These are phyloP conservation scores for Wickerhamomyces kurtzmanii DNA, from an alignment of 805 yeast genomes.

Conservation along the genomic window DNA sequence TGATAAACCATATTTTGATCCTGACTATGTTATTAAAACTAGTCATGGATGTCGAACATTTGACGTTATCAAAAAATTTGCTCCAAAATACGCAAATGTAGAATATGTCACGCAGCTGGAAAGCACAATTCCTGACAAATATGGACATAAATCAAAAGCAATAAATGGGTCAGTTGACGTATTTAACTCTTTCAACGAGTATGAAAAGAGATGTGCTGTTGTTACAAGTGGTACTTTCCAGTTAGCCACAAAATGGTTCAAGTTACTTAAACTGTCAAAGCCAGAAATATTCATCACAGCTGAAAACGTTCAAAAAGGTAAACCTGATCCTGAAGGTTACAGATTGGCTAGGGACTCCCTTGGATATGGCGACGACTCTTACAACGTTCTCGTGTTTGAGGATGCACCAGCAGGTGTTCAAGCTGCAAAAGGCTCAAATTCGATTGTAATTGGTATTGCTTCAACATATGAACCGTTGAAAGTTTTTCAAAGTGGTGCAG, in stretches of 20 bases:
- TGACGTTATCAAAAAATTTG: constrained; percentile 65
- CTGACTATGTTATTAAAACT: constrained; percentile 60
- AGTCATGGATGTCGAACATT: constrained; percentile 80
- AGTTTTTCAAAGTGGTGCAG: constrained; percentile 71
- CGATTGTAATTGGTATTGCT: constrained; percentile 74
- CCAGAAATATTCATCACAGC: constrained; percentile 80
- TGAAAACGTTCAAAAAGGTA: constrained; percentile 68
- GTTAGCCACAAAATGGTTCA: constrained; percentile 74
- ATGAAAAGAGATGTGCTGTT: constrained; percentile 69
- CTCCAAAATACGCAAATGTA: constrained; percentile 63
- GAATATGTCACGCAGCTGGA: constrained; percentile 60
- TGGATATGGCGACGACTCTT: constrained; percentile 25
- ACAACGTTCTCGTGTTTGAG: constrained; percentile 61
- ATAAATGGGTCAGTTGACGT: constrained; percentile 70
- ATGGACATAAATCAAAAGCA: constrained; percentile 64
- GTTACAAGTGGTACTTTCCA: constrained; percentile 78
- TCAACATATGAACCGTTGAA: constrained; percentile 65
- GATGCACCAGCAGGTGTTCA: constrained; percentile 85
- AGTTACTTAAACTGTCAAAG: constrained; percentile 45
- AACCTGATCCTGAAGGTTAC: constrained; percentile 85
- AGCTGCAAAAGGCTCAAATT: constrained; percentile 81
- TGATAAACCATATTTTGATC: constrained; percentile 57
- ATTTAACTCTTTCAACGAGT: constrained; percentile 39
- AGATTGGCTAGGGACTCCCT: constrained; percentile 37
- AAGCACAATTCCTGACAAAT: constrained; percentile 58